Evolutionary conservation across 2,329 filamentous ascomycete genomes (phyloP).

Genomic region (Ilyonectria robusta): DNA sequence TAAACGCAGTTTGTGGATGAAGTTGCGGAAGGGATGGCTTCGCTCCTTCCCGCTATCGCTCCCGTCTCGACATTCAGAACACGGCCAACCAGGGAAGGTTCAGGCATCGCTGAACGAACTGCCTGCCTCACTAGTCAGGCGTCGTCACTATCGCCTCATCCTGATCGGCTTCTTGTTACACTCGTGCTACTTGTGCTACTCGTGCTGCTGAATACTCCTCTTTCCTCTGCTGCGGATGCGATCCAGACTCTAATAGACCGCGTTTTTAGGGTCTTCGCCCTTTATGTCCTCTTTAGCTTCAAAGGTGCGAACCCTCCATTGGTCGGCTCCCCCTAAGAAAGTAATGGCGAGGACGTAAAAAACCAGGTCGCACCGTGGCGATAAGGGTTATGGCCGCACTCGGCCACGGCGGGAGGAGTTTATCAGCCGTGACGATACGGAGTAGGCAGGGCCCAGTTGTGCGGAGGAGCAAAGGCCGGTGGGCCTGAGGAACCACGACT

Average conservation of each 20-base stretch:
- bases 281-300: constrained; percentile 19
- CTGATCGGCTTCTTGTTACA: neutral
- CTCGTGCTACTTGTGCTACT: constrained; percentile 14
- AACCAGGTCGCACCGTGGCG: constrained; percentile 1
- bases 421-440: constrained; percentile 12
- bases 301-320: constrained; percentile 36
- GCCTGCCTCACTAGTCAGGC: neutral
- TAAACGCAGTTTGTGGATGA: constrained; percentile 14
- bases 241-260: constrained; percentile 43
- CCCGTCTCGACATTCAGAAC: neutral
- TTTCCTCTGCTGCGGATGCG: neutral
- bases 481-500: constrained; percentile 9
- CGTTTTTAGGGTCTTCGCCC: constrained; percentile 29
- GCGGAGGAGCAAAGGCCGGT: neutral
- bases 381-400: constrained; percentile 25
- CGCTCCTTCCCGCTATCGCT: constrained; percentile 19
- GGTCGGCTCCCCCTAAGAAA: constrained; percentile 26
- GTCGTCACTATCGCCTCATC: neutral
- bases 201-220: constrained; percentile 16
- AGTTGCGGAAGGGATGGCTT: constrained; percentile 12
- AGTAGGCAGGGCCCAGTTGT: neutral
- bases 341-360: constrained; percentile 17
- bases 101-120: neutral
- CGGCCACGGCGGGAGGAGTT: constrained; percentile 6
- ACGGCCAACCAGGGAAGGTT: constrained; percentile 1